Evolutionary conservation across 768 basidiomycete species (phyloP), one percentile per base, ranked within the genome.

Genomic region (Hygrophoropsis aurantiaca): DNA sequence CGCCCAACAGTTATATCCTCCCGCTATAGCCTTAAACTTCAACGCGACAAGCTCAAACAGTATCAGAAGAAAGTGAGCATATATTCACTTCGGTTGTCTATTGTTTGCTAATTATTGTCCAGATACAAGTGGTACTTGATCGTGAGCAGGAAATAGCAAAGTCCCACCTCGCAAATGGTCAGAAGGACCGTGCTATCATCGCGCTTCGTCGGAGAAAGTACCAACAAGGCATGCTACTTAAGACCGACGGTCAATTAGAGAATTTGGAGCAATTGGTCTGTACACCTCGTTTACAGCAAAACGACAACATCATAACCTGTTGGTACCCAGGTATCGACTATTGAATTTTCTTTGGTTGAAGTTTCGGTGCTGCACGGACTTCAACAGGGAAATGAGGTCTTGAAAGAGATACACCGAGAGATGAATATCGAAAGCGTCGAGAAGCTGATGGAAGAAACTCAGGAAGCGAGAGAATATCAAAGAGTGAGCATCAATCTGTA

Each of bases 331-430:
- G 94, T 97, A 20, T 90, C 92, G 3, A 90, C 87, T 0, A 97
- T 99, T 58, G 97, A 99, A 65, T 98, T 97, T 71, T 93, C 97
- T 6, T 75, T 94, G 40, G 84, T 98, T 18, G 90, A 98, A 66
- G 82, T 90, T 37, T 93, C 94, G 2, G 90, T 99, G 9, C 60
- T 98, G 26, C 91, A 92, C 63, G 97, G 95, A 7, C 70, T 99
- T 36, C 82, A 91, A 64, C 92, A 94, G 69, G 97, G 97, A 2
- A 97, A 88, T 56, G 87, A 89, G 24, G 93, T 97, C 1, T 73
- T 99, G 37, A 92, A 88, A 65, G 84, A 97, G 67, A 87, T 99
- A 13, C 94, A 99, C 66, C 85, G 85, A 57, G 93, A 98, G 66
- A 84, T 99, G 82, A 91, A 84, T 56, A 58, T 93, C 8, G 93